Evolutionary conservation across 768 basidiomycete genomes (phyloP).

Genomic region (Trametes villosa): DNA sequence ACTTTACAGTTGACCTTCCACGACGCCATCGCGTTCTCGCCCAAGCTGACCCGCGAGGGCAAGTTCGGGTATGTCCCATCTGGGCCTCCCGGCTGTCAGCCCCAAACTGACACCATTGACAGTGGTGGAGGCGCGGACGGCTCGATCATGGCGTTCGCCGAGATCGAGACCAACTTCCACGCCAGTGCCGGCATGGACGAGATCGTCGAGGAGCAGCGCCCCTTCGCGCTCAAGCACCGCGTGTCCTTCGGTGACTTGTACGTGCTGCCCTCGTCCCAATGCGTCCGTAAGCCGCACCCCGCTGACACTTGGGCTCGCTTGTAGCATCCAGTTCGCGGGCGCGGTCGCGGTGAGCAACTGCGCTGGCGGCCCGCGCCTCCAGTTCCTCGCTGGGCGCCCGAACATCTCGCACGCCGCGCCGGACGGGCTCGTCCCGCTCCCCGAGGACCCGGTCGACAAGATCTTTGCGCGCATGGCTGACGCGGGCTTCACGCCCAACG

Average conservation of each 20-base stretch:
- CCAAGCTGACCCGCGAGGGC: conserved; percentile 10
- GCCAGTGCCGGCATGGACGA: conserved; percentile 50
- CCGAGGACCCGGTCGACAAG: conserved; percentile 18
- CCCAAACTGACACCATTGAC: neutral
- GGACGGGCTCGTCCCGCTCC: conserved; percentile 23
- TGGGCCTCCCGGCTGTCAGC: neutral
- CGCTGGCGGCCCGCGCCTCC: conserved; percentile 29
- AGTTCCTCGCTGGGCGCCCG: conserved; percentile 32
- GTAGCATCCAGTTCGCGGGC: conserved; percentile 39
- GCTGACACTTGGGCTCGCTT: too few relatives aligned
- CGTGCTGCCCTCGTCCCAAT: too few relatives aligned
- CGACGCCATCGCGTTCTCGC: conserved; percentile 31
- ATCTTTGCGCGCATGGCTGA: conserved; percentile 16
- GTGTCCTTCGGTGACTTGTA: conserved; percentile 22
- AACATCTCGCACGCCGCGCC: conserved; percentile 27
- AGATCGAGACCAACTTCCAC: conserved; percentile 46
- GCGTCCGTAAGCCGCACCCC: too few relatives aligned
- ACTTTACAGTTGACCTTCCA: conserved; percentile 26
- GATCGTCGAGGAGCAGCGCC: conserved; percentile 20
- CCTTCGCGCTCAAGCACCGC: conserved; percentile 17
- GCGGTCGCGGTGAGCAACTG: conserved; percentile 33
- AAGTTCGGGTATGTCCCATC: conserved; percentile 13
- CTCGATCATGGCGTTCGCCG: conserved; percentile 50
- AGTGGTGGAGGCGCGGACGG: conserved; percentile 42
- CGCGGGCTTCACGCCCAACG: conserved; percentile 12